Conservation (phyloP, 345 rosid genomes). For the Atalantia buxifolia region DNA sequence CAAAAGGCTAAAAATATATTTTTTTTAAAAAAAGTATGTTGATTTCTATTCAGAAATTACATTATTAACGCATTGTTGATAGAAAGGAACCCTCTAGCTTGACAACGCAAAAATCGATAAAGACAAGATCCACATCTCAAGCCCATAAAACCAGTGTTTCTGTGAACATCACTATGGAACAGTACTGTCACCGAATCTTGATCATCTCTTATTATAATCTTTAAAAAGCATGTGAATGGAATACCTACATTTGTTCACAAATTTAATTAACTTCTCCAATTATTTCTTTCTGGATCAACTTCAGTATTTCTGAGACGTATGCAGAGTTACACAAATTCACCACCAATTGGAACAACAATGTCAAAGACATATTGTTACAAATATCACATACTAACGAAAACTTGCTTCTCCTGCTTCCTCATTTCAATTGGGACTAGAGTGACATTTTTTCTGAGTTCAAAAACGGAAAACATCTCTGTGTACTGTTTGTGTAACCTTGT, state of each 20-base stretch:
- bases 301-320: constrained; percentile 53
- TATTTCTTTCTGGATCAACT: constrained; percentile 53
- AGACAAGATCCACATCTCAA: not conserved
- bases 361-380: not conserved
- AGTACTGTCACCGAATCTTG: not conserved
- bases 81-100: not conserved
- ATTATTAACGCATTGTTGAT: not conserved
- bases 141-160: not conserved
- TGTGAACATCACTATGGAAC: not conserved
- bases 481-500: no score
- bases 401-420: constrained; percentile 26
- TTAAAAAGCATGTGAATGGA: not conserved
- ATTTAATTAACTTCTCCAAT: not conserved
- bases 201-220: not conserved
- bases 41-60: not conserved
- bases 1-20: no score
- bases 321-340: not conserved
- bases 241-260: no score
- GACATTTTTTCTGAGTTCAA: no score
- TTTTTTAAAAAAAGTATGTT: no score
- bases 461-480: no score
- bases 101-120: not conserved
- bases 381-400: not conserved
- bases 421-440: not conserved
- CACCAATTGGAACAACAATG: not conserved